A percentile compares a stretch with the other conserved stretches of the same genome.
Evolutionary conservation across 805 yeast species (phyloP).

Genomic region (Saccharomycopsis fermentans): DNA sequence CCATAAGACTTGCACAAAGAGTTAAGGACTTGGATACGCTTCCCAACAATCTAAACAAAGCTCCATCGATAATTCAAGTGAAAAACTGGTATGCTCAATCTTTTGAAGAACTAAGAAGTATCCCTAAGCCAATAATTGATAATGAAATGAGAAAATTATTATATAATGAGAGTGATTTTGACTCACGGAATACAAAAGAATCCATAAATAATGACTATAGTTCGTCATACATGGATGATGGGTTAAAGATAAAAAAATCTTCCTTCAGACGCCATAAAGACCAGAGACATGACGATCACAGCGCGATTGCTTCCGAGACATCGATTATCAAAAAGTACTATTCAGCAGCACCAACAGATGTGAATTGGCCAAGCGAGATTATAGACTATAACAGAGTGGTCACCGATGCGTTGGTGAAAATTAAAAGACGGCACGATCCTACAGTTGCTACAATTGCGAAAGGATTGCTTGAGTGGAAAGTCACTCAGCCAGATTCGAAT

Average conservation of each 20-base stretch:
- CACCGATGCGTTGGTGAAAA: constrained; percentile 52
- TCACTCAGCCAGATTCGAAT: constrained; percentile 25
- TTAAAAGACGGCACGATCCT: constrained; percentile 82
- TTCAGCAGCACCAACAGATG: constrained; percentile 41
- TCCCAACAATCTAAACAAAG: constrained; percentile 62
- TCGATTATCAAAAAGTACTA: constrained; percentile 33
- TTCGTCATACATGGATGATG: constrained; percentile 5
- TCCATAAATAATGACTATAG: not conserved
- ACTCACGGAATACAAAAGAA: constrained; percentile 2
- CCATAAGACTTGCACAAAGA: constrained; percentile 75
- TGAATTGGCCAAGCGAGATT: constrained; percentile 65
- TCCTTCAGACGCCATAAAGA: constrained; percentile 20
- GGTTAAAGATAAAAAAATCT: constrained; percentile 44
- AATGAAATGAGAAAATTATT: constrained; percentile 32
- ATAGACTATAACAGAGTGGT: constrained; percentile 60
- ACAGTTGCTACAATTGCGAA: constrained; percentile 88
- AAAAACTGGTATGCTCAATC: constrained; percentile 87
- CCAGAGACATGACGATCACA: constrained; percentile 12
- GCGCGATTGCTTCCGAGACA: not conserved
- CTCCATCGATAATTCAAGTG: constrained; percentile 69
- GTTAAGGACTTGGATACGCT: constrained; percentile 75
- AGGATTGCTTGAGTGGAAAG: constrained; percentile 88
- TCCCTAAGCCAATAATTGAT: constrained; percentile 47
- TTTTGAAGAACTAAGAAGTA: constrained; percentile 66
- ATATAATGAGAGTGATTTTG: constrained; percentile 18